These are phyloP conservation scores for Alternaria metachromatica DNA, from an alignment of 2,329 filamentous ascomycete genomes.

Conservation along the genomic window DNA sequence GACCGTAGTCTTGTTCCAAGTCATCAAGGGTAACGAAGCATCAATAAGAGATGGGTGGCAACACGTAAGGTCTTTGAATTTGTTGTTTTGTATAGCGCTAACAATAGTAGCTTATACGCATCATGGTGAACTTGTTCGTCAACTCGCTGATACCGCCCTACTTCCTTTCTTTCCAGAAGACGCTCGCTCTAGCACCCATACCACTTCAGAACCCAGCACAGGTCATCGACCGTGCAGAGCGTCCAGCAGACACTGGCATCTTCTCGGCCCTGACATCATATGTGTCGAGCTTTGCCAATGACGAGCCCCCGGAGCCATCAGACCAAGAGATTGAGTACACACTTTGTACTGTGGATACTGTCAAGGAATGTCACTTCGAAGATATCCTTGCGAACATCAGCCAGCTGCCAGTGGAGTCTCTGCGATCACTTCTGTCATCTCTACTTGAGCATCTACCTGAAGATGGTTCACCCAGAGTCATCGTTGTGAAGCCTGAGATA, in stretches of 20 bases:
- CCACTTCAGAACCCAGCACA: constrained; percentile 90
- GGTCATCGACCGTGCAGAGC: constrained; percentile 85
- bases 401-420: constrained; percentile 64
- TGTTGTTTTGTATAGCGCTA: constrained; percentile 34
- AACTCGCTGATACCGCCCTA: constrained; percentile 91
- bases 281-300: constrained; percentile 97
- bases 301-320: constrained; percentile 95
- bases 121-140: constrained; percentile 93
- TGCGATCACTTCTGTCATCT: constrained; percentile 71
- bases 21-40: constrained; percentile 83
- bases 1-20: constrained; percentile 92
- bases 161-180: constrained; percentile 68
- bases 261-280: constrained; percentile 96
- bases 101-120: constrained; percentile 75
- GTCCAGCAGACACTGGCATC: constrained; percentile 79
- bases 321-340: constrained; percentile 97
- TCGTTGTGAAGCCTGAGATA: constrained; percentile 87
- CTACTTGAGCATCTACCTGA: constrained; percentile 87
- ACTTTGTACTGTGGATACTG: constrained; percentile 89
- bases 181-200: constrained; percentile 77
- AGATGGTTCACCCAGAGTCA: constrained; percentile 78
- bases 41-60: constrained; percentile 80
- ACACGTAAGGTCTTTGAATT: constrained; percentile 62
- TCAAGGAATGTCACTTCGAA: constrained; percentile 85
- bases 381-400: constrained; percentile 84